Evolutionary conservation across 331 rosid species (phyloP), one percentile per base, ranked within the genome.

Genomic region (Quercus tomentella): DNA sequence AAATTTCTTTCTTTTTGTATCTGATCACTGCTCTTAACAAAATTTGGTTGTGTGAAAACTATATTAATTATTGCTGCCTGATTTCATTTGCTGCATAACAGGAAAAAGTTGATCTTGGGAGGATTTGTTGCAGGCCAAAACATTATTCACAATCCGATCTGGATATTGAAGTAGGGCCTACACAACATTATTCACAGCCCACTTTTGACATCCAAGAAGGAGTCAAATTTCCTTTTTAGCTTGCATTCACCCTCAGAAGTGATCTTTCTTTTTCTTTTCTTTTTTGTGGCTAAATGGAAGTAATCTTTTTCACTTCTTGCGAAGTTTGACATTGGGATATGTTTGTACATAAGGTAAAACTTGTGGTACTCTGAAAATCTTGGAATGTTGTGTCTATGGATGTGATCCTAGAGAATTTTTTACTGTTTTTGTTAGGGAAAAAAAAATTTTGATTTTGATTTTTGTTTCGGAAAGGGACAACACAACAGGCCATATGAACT

Each of bases 91-190:
- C n/a, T 23, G 78, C 30, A 37, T 79, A 58, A 56, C 89, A 91
- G 99, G 99, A 90, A 83, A 82, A 14, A 43, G 91, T 93, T 60
- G 52, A 28, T 6, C 77, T 91, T 84, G 83, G 76, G 72, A 81
- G 91, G 76, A 4, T 96, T 78, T 93, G 94, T 58, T 79, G 89
- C 84, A 81, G 98, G 77, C 97, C 97, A 9, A 51, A 77, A 70
- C 81, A 85, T 1, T 67, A 20, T 67, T 20, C 26, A 31, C 51
- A 17, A 7, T 31, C 25, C 16, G 1, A 1, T 67, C 4, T 35
- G n/a, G 72, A 4, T 33, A 4, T 35, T 16, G 25, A 67, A 35
- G 23, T 49, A 20, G 72, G 3, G 52, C 51, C 25, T n/a, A 67
- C 49, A 9, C 72, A 67, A 67, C 35, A 67, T 35, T 22, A 67